Evolutionary conservation across 148 eudicot genomes (phyloP), one percentile per base, ranked within the genome.

Genomic region (Oxyria digyna): DNA sequence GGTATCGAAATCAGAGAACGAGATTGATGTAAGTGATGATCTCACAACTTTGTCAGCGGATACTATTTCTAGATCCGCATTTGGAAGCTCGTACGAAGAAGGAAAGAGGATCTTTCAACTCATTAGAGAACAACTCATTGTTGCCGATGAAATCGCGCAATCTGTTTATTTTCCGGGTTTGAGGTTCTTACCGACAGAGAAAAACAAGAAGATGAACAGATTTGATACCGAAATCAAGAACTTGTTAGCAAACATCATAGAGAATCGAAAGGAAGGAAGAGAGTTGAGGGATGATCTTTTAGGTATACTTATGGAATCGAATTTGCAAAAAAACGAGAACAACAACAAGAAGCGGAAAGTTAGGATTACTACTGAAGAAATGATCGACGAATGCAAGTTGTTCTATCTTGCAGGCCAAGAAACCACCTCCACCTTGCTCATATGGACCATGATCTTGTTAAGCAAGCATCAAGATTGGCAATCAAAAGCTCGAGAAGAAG

Each of bases 381-480:
- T 80, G 72, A 74, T 77, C 8, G 74, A 77, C 32, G 80, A 80
- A 24, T 80, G 83, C 42, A 80, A 77, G 70, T 18, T 80, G 35
- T 80, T 80, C 71, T 80, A 80, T 69, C 72, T 77, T n/a, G 83
- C 83, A 1, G 83, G 83, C 12, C 83, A 80, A 38, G 83, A 77
- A 50, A 77, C 78, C 31, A 80, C 83, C 12, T 77, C 80, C 0
- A 37, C 49, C n/a, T 49, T 80, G 68, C 37, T 80, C 0, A 77
- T 57, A 13, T 80, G 83, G 83, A 72, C 80, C 14, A 72, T 80
- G 78, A 80, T 80, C 59, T 57, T 77, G 74, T 62, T 80, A 38
- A 40, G 78, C 29, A 80, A 77, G 67, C 72, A 80, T 43, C 76
- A 69, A 69, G 78, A 77, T 6, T 80, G 81, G 83, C 83, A 80